Conservation (phyloP, 2,329 filamentous ascomycete species). For the Podosphaera aphanis region DNA sequence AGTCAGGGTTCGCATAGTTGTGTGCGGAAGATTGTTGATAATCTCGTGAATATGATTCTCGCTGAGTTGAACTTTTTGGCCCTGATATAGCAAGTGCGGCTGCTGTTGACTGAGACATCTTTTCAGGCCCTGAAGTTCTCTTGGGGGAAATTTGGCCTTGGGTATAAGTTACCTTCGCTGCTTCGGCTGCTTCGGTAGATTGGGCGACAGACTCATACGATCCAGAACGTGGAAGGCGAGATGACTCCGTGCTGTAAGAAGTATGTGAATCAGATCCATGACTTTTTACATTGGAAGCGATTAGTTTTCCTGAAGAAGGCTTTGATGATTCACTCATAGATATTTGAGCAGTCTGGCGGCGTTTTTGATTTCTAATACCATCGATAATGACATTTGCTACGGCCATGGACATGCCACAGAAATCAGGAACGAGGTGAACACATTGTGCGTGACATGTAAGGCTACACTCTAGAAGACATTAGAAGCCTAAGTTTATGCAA, state of each 20-base stretch:
- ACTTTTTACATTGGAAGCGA: constrained; percentile 4
- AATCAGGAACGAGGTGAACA: constrained; percentile 88
- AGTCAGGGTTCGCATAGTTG: constrained; percentile 9
- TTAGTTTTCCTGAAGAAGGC: constrained; percentile 11
- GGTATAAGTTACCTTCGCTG: constrained; percentile 38
- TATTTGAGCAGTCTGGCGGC: constrained; percentile 23
- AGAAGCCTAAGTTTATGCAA: constrained; percentile 5
- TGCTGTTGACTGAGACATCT: constrained; percentile 26
- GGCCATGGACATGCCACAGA: constrained; percentile 98
- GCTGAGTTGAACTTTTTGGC: constrained; percentile 8
- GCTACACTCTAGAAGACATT: constrained; percentile 44
- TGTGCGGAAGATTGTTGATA: constrained; percentile 6
- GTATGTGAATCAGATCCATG: constrained; percentile 8
- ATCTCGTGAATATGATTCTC: constrained; percentile 14
- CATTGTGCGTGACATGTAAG: constrained; percentile 82
- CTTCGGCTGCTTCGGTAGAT: constrained; percentile 33
- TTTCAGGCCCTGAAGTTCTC: constrained; percentile 27
- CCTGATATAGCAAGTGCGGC: constrained; percentile 33
- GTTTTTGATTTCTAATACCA: constrained; percentile 60
- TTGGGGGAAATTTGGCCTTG: constrained; percentile 23
- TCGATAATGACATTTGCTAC: constrained; percentile 83
- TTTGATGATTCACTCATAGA: constrained; percentile 11
- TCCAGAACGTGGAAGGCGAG: constrained; percentile 13
- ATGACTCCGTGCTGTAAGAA: constrained; percentile 13
- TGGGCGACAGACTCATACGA: constrained; percentile 19